Conservation (phyloP, 2,329 filamentous ascomycete genomes). For the Neofusicoccum umdonicola region DNA sequence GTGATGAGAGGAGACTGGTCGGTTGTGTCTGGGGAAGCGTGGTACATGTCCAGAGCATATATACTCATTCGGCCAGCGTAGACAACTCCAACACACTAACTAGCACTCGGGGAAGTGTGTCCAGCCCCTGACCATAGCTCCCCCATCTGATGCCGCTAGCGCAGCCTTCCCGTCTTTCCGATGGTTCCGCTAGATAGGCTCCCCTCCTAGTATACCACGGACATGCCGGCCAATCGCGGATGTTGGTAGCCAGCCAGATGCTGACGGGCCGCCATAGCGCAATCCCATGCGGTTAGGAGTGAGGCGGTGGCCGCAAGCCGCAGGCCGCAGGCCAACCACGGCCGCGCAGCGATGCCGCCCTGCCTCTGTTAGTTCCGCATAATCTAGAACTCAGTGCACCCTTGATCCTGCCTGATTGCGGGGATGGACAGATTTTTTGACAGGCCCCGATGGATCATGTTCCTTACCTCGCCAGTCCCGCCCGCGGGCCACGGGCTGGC, state of each 20-base stretch:
- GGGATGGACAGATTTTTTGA: neutral
- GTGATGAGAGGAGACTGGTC: neutral
- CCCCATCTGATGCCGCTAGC: conserved; percentile 14
- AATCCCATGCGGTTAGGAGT: neutral
- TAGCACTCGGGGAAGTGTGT: neutral
- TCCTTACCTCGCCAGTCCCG: neutral
- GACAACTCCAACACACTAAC: conserved; percentile 1
- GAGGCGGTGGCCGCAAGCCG: neutral
- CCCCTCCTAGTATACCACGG: neutral
- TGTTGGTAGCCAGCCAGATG: neutral
- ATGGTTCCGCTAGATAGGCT: conserved; percentile 4
- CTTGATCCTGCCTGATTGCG: neutral
- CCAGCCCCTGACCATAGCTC: conserved; percentile 10
- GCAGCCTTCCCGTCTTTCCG: conserved; percentile 12
- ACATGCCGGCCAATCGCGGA: neutral
- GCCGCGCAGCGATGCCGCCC: too few species aligned
- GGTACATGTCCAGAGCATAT: neutral
- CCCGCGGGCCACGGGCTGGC: neutral
- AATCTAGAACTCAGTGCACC: neutral
- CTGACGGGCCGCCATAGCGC: conserved; percentile 10
- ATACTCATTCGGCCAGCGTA: neutral
- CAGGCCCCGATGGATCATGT: neutral
- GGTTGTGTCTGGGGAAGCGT: neutral
- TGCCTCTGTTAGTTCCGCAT: neutral
- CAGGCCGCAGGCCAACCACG: too few species aligned